Conservation (phyloP, 176 grass and related monocot species). For the Dendrocalamus sinicus region DNA sequence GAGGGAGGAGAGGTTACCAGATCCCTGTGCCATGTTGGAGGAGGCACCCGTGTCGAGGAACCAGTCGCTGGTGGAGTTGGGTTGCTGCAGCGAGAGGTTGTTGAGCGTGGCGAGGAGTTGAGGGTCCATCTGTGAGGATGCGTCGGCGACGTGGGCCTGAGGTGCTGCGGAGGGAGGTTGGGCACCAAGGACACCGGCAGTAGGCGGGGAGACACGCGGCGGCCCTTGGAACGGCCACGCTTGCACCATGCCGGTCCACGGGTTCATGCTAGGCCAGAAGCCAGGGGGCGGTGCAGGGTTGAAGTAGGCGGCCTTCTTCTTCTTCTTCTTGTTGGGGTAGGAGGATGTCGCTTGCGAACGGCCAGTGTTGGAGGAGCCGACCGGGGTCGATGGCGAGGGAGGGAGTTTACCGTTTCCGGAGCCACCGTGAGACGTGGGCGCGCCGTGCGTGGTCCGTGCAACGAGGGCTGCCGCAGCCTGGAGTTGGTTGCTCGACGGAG, state of each 20-base stretch:
- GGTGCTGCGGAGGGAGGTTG: rapidly evolving
- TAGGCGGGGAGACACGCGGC: rapidly evolving
- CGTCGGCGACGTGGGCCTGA: neutral
- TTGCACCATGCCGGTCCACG: neutral
- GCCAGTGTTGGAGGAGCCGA: too few species aligned
- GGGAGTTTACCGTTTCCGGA: too few species aligned
- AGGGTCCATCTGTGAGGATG: neutral
- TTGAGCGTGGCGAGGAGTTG: neutral
- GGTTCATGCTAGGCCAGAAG: neutral
- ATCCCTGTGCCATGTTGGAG: neutral
- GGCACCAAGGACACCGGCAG: neutral
- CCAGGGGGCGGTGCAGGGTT: too few species aligned
- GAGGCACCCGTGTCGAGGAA: neutral
- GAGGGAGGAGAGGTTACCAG: neutral
- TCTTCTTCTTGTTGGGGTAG: too few species aligned
- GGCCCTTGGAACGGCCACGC: neutral
- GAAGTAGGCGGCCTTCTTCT: too few species aligned
- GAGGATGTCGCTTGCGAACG: too few species aligned
- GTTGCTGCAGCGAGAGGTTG: neutral
- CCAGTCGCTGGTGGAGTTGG: neutral
- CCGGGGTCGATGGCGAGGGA: too few species aligned
- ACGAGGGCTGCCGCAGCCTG: too few species aligned
- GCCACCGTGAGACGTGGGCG: too few species aligned
- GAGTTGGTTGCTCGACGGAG: too few species aligned
- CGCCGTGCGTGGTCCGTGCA: too few species aligned